These are phyloP conservation scores for Phyllosticta paracitricarpa DNA, from an alignment of 2,329 filamentous ascomycete species.

Conservation along the genomic window DNA sequence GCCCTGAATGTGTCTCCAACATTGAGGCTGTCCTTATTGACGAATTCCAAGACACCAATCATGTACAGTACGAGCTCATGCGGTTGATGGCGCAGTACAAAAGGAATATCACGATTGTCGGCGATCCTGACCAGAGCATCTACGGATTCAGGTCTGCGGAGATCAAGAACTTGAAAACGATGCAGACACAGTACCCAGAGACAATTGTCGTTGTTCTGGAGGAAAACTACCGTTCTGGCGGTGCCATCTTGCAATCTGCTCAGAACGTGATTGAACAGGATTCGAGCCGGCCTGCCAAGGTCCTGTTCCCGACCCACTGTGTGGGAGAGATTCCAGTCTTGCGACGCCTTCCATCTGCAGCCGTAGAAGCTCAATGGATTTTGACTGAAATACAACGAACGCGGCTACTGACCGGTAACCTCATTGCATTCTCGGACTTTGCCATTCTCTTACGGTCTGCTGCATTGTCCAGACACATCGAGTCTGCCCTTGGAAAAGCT, in stretches of 20 bases:
- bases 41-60: constrained; percentile 95
- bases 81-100: constrained; percentile 65
- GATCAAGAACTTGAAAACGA: constrained; percentile 72
- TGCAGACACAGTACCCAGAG: constrained; percentile 65
- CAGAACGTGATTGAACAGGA: constrained; percentile 88
- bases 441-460: constrained; percentile 83
- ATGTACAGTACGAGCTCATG: constrained; percentile 93
- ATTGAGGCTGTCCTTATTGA: constrained; percentile 88
- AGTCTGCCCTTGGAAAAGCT: constrained; percentile 67
- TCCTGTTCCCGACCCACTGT: constrained; percentile 67
- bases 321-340: constrained; percentile 73
- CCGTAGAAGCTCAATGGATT: constrained; percentile 77
- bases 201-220: constrained; percentile 78
- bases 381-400: constrained; percentile 70
- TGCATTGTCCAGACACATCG: constrained; percentile 72
- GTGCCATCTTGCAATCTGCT: constrained; percentile 69
- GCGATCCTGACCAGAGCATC: constrained; percentile 95
- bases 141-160: constrained; percentile 94
- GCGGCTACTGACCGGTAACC: constrained; percentile 58
- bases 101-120: constrained; percentile 82
- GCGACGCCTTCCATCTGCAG: constrained; percentile 59
- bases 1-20: constrained; percentile 76
- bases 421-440: constrained; percentile 67
- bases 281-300: constrained; percentile 66
- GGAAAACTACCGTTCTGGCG: constrained; percentile 90